Percentiles rank a stretch among this genome's conserved stretches.
phyloP scores from a whole-genome alignment of 352 stramenopile species.

The Globisporangium apiculatum region DNA sequence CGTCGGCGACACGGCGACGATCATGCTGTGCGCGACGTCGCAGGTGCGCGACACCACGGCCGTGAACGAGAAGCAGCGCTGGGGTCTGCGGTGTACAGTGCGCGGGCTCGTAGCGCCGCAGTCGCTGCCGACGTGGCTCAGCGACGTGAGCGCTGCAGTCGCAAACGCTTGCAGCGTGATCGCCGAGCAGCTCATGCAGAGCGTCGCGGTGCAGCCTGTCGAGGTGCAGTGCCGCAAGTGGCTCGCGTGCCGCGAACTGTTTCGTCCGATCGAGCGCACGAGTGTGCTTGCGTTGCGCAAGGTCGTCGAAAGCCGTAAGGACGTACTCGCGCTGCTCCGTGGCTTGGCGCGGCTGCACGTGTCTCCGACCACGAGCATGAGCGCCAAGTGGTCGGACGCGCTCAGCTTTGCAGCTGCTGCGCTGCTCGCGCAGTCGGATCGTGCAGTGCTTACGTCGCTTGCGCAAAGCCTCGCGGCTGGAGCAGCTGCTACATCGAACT shows the following conservation, averaged over 20 bases:
- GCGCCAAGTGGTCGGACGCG: conserved; percentile 10
- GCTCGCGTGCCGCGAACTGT: conserved; percentile 17
- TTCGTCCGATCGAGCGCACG: conserved; percentile 20
- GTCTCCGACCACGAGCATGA: conserved; percentile 12
- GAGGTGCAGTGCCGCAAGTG: conserved; percentile 27
- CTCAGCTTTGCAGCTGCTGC: conserved; percentile 7
- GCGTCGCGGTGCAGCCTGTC: conserved; percentile 17
- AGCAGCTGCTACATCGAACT: neutral
- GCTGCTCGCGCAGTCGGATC: conserved; percentile 9
- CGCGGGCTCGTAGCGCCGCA: conserved; percentile 24
- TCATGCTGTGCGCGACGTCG: conserved; percentile 62
- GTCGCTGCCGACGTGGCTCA: conserved; percentile 17
- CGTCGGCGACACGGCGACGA: conserved; percentile 50
- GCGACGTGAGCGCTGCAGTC: conserved; percentile 22
- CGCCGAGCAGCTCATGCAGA: conserved; percentile 32
- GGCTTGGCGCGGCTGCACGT: conserved; percentile 8
- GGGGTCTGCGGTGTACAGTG: conserved; percentile 56
- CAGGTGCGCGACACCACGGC: conserved; percentile 31
- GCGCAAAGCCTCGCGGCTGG: neutral
- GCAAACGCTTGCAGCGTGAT: conserved; percentile 29
- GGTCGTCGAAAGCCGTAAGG: neutral
- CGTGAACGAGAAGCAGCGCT: conserved; percentile 33
- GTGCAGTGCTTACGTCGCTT: neutral
- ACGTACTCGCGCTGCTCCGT: conserved; percentile 11
- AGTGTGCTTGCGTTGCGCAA: conserved; percentile 10